These are phyloP conservation scores for Amaranthus hypochondriacus DNA, from an alignment of 148 eudicot species.

Conservation along the genomic window DNA sequence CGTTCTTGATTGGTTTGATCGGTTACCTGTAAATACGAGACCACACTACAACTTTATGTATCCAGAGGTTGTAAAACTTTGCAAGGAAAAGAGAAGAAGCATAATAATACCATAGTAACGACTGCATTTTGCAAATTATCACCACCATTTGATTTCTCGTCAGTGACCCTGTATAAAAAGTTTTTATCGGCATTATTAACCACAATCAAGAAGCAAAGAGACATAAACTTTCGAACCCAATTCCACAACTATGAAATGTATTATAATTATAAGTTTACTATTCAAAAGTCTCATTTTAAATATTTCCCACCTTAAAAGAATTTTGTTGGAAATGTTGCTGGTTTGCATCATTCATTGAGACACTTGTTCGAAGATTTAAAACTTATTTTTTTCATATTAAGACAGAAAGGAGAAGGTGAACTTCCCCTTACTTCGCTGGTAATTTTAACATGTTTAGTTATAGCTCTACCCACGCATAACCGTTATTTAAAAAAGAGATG, in stretches of 20 bases:
- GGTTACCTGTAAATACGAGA: constrained; percentile 26
- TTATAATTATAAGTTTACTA: too few species aligned
- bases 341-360: neutral
- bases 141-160: constrained; percentile 17
- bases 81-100: neutral
- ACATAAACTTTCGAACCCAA: neutral
- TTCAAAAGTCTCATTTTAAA: neutral
- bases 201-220: constrained; percentile 4
- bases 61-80: neutral
- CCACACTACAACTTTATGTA: neutral
- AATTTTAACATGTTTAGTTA: neutral
- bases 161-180: constrained; percentile 26
- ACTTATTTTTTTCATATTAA: neutral
- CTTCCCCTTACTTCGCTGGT: neutral
- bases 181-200: constrained; percentile 5
- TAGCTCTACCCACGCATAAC: neutral
- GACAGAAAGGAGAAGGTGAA: neutral
- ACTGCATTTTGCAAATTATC: constrained; percentile 21
- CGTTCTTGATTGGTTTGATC: constrained; percentile 16
- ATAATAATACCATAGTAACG: constrained; percentile 29
- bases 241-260: neutral
- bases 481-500: neutral
- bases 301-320: neutral
- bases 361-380: neutral
- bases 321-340: neutral